These are phyloP conservation scores for Chlamydomonas urium DNA, from an alignment of 139 green algal genomes.

Conservation along the genomic window DNA sequence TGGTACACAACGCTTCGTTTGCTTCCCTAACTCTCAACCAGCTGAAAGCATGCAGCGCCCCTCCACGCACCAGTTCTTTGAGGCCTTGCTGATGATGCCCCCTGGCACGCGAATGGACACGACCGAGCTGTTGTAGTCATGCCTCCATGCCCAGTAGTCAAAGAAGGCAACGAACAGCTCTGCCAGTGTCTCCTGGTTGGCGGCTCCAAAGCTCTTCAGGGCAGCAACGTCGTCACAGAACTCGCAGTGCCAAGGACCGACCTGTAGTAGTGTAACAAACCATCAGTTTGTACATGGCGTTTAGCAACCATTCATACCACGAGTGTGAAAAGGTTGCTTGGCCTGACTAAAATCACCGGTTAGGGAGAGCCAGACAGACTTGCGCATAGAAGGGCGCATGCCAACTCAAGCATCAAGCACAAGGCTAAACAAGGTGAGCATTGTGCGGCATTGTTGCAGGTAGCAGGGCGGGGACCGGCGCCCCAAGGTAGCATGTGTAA, in stretches of 20 bases:
- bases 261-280: constrained; percentile 3
- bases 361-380: too few species aligned
- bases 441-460: too few species aligned
- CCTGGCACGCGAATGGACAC: constrained; percentile 65
- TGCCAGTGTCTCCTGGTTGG: constrained; percentile 76
- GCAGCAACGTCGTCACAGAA: constrained; percentile 64
- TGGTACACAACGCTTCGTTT: background rate
- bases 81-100: constrained; percentile 63
- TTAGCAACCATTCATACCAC: too few species aligned
- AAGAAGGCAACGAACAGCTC: constrained; percentile 82
- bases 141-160: constrained; percentile 84
- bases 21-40: background rate
- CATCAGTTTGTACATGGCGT: too few species aligned
- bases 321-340: too few species aligned
- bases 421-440: too few species aligned
- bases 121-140: constrained; percentile 82
- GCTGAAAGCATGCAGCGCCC: background rate
- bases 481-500: too few species aligned
- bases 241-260: constrained; percentile 58
- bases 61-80: constrained; percentile 78
- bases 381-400: too few species aligned
- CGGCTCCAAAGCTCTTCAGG: constrained; percentile 62
- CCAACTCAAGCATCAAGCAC: too few species aligned
- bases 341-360: too few species aligned
- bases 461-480: too few species aligned